Evolutionary conservation across 371 early-diverging fungal species (phyloP).

Genomic region (Syncephalastrum racemosum): DNA sequence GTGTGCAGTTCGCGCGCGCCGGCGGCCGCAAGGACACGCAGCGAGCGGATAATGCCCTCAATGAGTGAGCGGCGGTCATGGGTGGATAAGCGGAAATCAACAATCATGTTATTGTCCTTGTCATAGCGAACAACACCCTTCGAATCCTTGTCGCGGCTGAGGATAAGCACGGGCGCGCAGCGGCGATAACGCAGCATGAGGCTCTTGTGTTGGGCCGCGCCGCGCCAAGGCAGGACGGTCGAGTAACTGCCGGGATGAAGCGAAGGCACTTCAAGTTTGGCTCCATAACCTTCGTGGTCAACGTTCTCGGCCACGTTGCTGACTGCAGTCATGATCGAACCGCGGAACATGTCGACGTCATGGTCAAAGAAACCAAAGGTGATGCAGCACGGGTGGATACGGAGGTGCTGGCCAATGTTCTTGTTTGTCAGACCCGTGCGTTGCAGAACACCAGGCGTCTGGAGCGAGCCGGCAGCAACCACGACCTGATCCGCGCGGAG

Average conservation of each 20-base stretch:
- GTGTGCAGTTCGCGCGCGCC: conserved; percentile 67
- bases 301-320: conserved; percentile 54
- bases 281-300: conserved; percentile 66
- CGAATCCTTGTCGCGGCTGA: conserved; percentile 72
- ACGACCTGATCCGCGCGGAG: conserved; percentile 62
- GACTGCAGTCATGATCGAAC: conserved; percentile 76
- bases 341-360: conserved; percentile 49
- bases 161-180: conserved; percentile 52
- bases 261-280: conserved; percentile 68
- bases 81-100: conserved; percentile 51
- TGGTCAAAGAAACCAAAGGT: conserved; percentile 67
- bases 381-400: conserved; percentile 64
- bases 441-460: conserved; percentile 65
- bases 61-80: conserved; percentile 54
- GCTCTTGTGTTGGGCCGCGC: conserved; percentile 52
- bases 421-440: conserved; percentile 69
- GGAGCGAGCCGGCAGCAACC: conserved; percentile 65
- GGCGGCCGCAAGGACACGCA: conserved; percentile 48
- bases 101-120: conserved; percentile 24
- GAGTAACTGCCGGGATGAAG: conserved; percentile 54
- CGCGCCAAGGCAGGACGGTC: conserved; percentile 56
- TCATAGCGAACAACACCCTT: conserved; percentile 33
- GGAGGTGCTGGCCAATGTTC: conserved; percentile 69
- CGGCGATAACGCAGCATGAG: conserved; percentile 52
- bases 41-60: conserved; percentile 50